Conservation (phyloP, 257 asterid genomes). For the Solanum peruvianum region DNA sequence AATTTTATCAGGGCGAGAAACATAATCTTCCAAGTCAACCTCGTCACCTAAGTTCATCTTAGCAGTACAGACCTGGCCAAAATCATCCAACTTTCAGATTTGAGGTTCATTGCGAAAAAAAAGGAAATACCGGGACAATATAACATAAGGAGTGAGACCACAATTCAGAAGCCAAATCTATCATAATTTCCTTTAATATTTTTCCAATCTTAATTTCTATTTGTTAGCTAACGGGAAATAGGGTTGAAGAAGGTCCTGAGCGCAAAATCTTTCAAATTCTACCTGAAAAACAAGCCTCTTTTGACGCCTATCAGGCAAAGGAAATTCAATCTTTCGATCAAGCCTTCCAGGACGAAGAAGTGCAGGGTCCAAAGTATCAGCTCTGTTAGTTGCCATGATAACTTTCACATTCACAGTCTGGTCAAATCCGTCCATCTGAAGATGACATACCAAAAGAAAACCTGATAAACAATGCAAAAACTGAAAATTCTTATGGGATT, state of each 20-base stretch:
- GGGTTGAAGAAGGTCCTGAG: neutral
- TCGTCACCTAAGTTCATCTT: constrained; percentile 80
- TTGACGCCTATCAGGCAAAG: constrained; percentile 87
- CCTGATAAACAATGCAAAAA: neutral
- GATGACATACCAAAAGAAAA: neutral
- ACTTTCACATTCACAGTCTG: constrained; percentile 85
- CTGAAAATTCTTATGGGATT: neutral
- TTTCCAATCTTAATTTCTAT: neutral
- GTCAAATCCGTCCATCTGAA: constrained; percentile 92
- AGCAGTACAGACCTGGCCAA: constrained; percentile 71
- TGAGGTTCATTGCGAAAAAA: neutral
- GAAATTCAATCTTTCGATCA: constrained; percentile 83
- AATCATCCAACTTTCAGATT: neutral
- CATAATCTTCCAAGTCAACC: constrained; percentile 84
- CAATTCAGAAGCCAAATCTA: neutral
- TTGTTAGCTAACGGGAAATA: neutral
- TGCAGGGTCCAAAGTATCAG: constrained; percentile 88
- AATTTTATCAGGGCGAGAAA: constrained; percentile 81
- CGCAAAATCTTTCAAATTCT: neutral
- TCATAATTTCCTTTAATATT: neutral
- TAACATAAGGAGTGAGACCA: neutral
- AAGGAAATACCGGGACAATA: neutral
- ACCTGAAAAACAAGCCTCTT: constrained; percentile 87
- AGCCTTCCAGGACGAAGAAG: constrained; percentile 94
- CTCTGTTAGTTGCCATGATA: constrained; percentile 85